Conservation (phyloP, 2,329 filamentous ascomycete species). For the Pezicula neosporulosa region DNA sequence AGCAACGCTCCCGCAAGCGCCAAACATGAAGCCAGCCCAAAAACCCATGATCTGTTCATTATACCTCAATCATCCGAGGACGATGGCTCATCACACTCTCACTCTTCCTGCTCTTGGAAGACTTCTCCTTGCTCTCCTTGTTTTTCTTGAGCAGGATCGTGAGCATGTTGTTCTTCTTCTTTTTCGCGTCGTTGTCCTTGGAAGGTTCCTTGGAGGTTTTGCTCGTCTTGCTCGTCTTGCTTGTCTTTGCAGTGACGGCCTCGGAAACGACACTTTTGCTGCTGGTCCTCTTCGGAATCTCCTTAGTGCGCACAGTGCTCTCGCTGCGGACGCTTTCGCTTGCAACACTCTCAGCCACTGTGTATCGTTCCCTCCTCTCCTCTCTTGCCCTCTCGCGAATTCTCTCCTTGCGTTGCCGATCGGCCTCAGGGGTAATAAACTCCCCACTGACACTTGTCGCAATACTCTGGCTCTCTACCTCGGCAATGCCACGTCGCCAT, state of each 20-base stretch:
- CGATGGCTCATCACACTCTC: constrained; percentile 6
- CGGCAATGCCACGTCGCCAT: constrained; percentile 30
- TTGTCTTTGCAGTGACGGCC: constrained; percentile 18
- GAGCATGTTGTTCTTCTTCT: constrained; percentile 15
- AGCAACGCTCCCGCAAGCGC: no score
- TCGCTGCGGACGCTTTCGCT: constrained; percentile 13
- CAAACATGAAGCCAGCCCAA: no score
- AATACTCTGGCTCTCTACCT: constrained; percentile 22
- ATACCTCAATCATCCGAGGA: constrained; percentile 9
- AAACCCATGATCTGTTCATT: not conserved
- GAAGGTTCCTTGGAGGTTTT: constrained; percentile 8
- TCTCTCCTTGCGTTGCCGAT: constrained; percentile 19
- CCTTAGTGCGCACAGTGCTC: constrained; percentile 10
- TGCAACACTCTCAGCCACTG: constrained; percentile 4
- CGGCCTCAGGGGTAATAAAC: constrained; percentile 28
- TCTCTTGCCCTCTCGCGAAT: constrained; percentile 20
- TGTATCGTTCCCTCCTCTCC: constrained; percentile 11
- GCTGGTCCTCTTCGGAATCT: constrained; percentile 18
- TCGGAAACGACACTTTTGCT: constrained; percentile 7
- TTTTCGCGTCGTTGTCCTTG: constrained; percentile 18
- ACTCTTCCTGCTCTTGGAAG: constrained; percentile 26
- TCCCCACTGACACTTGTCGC: constrained; percentile 29
- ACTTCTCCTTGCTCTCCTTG: constrained; percentile 9
- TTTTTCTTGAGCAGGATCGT: constrained; percentile 12
- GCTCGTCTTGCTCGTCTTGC: constrained; percentile 5